Evolutionary conservation across 2,329 filamentous ascomycete species (phyloP), one percentile per base, ranked within the genome.

Genomic region (Elsinoe necatrix): DNA sequence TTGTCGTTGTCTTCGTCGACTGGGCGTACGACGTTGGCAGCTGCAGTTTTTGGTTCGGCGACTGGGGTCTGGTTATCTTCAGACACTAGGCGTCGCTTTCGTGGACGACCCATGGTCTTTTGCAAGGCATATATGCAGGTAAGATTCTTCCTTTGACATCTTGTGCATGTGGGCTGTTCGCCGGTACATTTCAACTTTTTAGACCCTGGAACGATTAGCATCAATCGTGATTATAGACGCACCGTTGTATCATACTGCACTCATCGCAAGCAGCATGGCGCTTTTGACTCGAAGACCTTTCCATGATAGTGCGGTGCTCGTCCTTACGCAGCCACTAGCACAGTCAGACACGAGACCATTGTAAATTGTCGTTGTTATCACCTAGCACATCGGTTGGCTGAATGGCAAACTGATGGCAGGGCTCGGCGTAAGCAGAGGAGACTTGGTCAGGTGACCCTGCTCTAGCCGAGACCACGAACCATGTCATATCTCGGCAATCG

Each of bases 71-170:
- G 9, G 14, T 45, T 27, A 21, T 31, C 41, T 34, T 45, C 54
- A n/a, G 23, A 41, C 12, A 45, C 27, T 5, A 48, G 12, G n/a
- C 29, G 41, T 16, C 75, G 68, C 63, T 78, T 79, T 59, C 72
- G 71, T n/a, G 76, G 76, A 42, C 76, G 63, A 8, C 76, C 76
- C 76, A 78, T 79, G 34, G 67, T 71, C 63, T 76, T 77, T 54
- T 74, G 74, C 1, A 66, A 65, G 21, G 74, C 77, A 62, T 77
- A 79, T 23, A 73, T 55, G 61, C 76, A 79, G 14, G 51, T 48
- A 12, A 77, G 68, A 2, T 60, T 61, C 50, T 77, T 75, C 39
- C 64, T 62, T 16, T 61, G 59, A 60, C 76, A 78, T 54, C 76
- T 67, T 16, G 63, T 62, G 61, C 76, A 78, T 23, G 55, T 23